Evolutionary conservation across 2,329 filamentous ascomycete genomes (phyloP).

Genomic region (Penicillium sclerotiorum): DNA sequence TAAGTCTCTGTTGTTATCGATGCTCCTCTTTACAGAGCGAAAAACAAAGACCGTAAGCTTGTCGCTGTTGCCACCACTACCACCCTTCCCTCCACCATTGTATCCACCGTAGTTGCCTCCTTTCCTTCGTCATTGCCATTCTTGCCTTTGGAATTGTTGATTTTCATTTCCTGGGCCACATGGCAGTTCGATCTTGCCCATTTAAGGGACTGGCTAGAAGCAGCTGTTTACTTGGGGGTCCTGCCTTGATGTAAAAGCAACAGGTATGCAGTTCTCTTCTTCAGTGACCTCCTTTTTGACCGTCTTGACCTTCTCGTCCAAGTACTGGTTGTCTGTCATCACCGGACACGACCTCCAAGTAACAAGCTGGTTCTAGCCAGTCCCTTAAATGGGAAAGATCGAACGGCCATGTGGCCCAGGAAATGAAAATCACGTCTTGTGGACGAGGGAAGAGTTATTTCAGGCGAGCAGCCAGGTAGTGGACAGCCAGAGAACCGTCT

Average conservation of each 20-base stretch:
- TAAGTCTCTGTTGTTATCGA: no score
- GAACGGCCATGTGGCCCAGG: not conserved
- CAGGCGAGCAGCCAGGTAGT: not conserved
- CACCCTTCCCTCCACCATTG: no score
- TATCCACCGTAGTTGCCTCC: no score
- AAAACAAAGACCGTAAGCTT: no score
- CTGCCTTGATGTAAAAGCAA: no score
- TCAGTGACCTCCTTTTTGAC: no score
- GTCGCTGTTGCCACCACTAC: no score
- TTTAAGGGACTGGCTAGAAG: not conserved
- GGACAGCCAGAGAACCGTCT: not conserved
- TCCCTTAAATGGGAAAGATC: not conserved
- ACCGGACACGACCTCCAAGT: not conserved
- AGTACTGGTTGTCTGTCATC: no score
- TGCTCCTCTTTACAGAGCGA: no score
- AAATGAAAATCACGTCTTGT: not conserved
- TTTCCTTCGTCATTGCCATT: not conserved
- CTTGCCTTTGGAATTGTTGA: not conserved
- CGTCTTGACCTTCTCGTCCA: no score
- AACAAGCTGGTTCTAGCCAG: not conserved
- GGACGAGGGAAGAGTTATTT: not conserved
- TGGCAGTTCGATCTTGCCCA: not conserved
- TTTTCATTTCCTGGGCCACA: not conserved
- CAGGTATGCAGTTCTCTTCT: no score
- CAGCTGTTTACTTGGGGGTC: not conserved